Conservation (phyloP, 2,329 filamentous ascomycete genomes). For the Helminthosporium solani region DNA sequence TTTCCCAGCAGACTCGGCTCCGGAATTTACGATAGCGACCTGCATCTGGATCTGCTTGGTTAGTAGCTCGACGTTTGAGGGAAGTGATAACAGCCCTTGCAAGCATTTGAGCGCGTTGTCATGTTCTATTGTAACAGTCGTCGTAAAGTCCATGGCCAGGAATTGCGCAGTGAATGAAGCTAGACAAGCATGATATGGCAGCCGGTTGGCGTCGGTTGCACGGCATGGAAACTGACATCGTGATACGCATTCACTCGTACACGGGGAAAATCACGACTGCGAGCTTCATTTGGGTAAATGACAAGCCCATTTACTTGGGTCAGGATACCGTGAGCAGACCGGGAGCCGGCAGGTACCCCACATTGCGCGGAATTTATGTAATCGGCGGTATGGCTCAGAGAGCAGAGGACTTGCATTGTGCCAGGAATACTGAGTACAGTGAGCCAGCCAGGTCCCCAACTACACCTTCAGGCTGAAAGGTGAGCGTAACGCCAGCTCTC, state of each 20-base stretch:
- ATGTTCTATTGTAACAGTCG: too few relatives aligned
- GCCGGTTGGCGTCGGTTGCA: too few relatives aligned
- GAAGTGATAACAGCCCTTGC: too few relatives aligned
- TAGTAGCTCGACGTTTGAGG: too few relatives aligned
- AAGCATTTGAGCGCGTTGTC: too few relatives aligned
- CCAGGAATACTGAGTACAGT: neutral
- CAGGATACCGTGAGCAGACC: slow-evolving; percentile 4
- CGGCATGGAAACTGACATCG: too few relatives aligned
- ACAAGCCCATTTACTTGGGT: slow-evolving; percentile 12
- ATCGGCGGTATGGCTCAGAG: slow-evolving; percentile 4
- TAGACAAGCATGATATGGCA: too few relatives aligned
- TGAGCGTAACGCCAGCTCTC: neutral
- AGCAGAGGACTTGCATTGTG: neutral
- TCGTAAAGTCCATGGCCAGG: too few relatives aligned
- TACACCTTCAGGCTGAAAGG: slow-evolving; percentile 14
- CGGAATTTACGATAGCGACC: too few relatives aligned
- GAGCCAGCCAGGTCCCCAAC: neutral
- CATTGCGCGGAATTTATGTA: slow-evolving; percentile 8
- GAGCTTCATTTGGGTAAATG: slow-evolving; percentile 29
- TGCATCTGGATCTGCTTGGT: too few relatives aligned
- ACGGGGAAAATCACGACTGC: neutral
- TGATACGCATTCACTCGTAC: neutral
- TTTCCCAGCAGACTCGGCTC: too few relatives aligned
- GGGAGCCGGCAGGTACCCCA: slow-evolving; percentile 18
- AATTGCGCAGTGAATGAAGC: too few relatives aligned